Conservation (phyloP, 176 grass and related monocot species). For the Panicum miliaceum region DNA sequence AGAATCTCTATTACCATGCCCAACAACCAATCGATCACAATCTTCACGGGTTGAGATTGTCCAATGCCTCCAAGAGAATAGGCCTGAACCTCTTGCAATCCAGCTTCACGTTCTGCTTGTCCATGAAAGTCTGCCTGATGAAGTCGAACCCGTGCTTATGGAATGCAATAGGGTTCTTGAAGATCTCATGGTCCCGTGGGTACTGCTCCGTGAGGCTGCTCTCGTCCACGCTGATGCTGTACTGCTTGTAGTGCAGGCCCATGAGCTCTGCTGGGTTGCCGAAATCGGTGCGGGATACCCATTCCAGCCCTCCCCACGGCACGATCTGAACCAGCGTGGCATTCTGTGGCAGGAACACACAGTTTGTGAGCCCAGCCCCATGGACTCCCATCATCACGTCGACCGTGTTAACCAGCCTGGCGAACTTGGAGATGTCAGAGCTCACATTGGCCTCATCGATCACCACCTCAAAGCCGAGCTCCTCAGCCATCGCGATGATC, state of each 20-base stretch:
- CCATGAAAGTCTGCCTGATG: slow-evolving; percentile 68
- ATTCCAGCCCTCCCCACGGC: slow-evolving; percentile 62
- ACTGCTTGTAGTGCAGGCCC: slow-evolving; percentile 70
- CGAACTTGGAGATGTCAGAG: slow-evolving; percentile 59
- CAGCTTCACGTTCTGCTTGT: slow-evolving; percentile 82
- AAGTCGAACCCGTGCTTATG: slow-evolving; percentile 51
- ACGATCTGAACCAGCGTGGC: slow-evolving; percentile 69
- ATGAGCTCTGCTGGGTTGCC: slow-evolving; percentile 51
- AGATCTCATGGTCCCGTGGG: slow-evolving; percentile 69
- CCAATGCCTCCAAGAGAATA: slow-evolving; percentile 61
- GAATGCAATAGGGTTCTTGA: slow-evolving; percentile 57
- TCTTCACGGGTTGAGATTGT: slow-evolving; percentile 67
- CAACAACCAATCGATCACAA: neutral
- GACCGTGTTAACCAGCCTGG: slow-evolving; percentile 59
- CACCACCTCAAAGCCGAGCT: slow-evolving; percentile 76
- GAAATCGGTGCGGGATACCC: slow-evolving; percentile 48
- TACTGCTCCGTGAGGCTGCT: slow-evolving; percentile 73
- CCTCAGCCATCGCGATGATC: slow-evolving; percentile 51
- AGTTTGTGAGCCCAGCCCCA: slow-evolving; percentile 76
- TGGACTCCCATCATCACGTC: slow-evolving; percentile 86
- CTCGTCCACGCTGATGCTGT: slow-evolving; percentile 63
- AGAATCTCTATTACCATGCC: slow-evolving; percentile 2
- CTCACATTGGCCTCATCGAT: slow-evolving; percentile 60
- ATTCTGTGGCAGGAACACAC: slow-evolving; percentile 65
- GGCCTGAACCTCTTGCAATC: slow-evolving; percentile 74